Base-by-base conservation (phyloP, 495 filamentous ascomycete species). In the Jackrogersella multiformis region DNA sequence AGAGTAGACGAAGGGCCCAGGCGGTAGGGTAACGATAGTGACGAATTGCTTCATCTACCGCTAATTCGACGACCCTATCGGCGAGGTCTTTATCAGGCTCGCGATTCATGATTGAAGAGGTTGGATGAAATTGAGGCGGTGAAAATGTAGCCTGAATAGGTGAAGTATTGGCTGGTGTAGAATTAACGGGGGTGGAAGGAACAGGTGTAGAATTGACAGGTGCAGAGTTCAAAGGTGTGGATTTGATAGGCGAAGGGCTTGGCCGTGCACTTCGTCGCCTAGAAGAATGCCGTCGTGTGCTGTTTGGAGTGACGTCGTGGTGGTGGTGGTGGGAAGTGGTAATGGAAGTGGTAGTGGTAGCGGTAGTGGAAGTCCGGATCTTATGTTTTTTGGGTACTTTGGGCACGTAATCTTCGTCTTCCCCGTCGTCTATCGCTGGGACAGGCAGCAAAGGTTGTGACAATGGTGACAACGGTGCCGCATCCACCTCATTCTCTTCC, bases 11-110 rank as follows among this genome's bases (percentile, higher is more conserved):
- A 57, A 86, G 75, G 39, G 83, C 84, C 73, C 77, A 86, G 5
- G 84, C 83, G 15, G 84, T 86, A 48, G 84, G 84, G 61, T 82
- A 84, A 41, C 82, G 78, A 42, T 72, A 77, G 62, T 79, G 74
- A 39, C 68, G 59, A 26, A 86, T 69, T 15, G 84, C 83, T 56
- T 83, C 79, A 28, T 85, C 78, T 1, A 85, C 80, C 5, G 83
- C 82, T 34, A 57, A 55, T 64, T 79, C 77, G 9, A 82, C 77
- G 26, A 80, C 74, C 41, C 66, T 73, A 48, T 77, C 76, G 5
- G 74, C 58, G 13, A 76, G 44, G 38, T 79, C 76, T 49, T 68
- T 77, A 34, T 76, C 72, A 6, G 68, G 69, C 10, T 70, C 58
- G 30, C 69, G 74, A 34, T 67, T 54, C 6, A 64, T 48, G 15